These are phyloP conservation scores for Streptanthus diversifolius DNA, from an alignment of 345 rosid species.

Conservation along the genomic window DNA sequence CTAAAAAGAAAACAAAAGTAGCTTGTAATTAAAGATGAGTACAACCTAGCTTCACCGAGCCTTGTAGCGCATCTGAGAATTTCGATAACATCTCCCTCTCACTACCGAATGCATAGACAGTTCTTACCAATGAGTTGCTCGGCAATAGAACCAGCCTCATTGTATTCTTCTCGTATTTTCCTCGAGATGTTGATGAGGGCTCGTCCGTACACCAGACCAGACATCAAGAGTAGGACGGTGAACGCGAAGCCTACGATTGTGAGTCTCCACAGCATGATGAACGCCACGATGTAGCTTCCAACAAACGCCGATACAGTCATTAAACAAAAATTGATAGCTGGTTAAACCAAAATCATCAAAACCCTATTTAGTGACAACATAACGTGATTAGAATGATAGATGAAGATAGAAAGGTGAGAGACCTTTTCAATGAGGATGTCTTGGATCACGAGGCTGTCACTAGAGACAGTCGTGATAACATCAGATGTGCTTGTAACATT, in stretches of 20 bases:
- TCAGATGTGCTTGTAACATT: slow-evolving; percentile 84
- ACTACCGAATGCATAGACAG: slow-evolving; percentile 74
- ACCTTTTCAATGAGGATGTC: slow-evolving; percentile 97
- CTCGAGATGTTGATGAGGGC: slow-evolving; percentile 75
- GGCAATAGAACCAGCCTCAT: slow-evolving; percentile 76
- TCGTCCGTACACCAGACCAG: slow-evolving; percentile 84
- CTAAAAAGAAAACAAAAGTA: neutral
- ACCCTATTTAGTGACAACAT: slow-evolving; percentile 39
- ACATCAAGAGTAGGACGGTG: slow-evolving; percentile 77
- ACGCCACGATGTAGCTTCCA: slow-evolving; percentile 79
- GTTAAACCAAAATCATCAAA: slow-evolving; percentile 37
- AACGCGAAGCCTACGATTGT: slow-evolving; percentile 77
- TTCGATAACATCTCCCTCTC: slow-evolving; percentile 74
- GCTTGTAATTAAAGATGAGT: too few species aligned
- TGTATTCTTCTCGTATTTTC: slow-evolving; percentile 82
- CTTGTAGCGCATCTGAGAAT: slow-evolving; percentile 74
- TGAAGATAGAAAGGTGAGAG: neutral
- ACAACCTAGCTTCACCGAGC: slow-evolving; percentile 83
- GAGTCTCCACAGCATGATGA: slow-evolving; percentile 81
- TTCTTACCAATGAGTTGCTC: slow-evolving; percentile 82
- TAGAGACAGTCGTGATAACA: slow-evolving; percentile 79
- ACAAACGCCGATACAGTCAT: slow-evolving; percentile 72
- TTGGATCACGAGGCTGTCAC: slow-evolving; percentile 90
- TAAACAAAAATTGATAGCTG: slow-evolving; percentile 82
- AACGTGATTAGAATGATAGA: neutral